phyloP scores from a whole-genome alignment of 2,329 filamentous ascomycete genomes.

The Xylaria sp. region DNA sequence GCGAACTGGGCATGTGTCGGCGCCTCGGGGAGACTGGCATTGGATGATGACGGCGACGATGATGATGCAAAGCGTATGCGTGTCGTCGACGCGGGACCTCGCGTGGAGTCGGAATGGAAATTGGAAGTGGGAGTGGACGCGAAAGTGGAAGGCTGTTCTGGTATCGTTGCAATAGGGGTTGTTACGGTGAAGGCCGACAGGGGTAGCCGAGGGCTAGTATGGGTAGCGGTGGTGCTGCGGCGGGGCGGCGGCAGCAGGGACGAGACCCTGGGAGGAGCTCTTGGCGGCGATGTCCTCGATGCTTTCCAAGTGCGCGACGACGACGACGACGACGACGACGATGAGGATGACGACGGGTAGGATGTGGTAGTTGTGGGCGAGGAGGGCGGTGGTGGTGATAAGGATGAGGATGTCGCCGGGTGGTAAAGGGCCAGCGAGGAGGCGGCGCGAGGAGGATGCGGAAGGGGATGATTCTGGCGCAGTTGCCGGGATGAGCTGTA shows the following conservation, averaged over 20 bases:
- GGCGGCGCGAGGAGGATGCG: slow-evolving; percentile 12
- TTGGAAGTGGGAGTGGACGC: slow-evolving; percentile 4
- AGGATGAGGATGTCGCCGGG: neutral
- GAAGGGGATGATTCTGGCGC: neutral
- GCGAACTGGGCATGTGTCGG: slow-evolving; percentile 28
- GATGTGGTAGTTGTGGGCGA: neutral
- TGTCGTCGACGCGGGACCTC: slow-evolving; percentile 18
- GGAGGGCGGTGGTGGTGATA: neutral
- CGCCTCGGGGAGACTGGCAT: slow-evolving; percentile 19
- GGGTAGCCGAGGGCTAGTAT: slow-evolving; percentile 17
- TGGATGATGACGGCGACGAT: slow-evolving; percentile 9
- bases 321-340: neutral
- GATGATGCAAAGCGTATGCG: slow-evolving; percentile 15
- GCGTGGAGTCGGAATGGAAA: neutral
- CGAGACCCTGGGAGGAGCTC: slow-evolving; percentile 27
- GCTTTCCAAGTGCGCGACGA: neutral
- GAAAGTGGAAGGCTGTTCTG: neutral
- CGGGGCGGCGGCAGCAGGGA: slow-evolving; percentile 30
- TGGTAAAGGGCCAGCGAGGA: slow-evolving; percentile 20
- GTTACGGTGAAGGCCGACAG: slow-evolving; percentile 11
- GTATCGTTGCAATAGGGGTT: slow-evolving; percentile 19
- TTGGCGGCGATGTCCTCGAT: slow-evolving; percentile 9
- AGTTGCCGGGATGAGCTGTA: neutral
- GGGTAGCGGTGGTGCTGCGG: slow-evolving; percentile 19
- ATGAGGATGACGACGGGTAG: neutral